These are phyloP conservation scores for Protomyces inundatus DNA, from an alignment of 1,139 yeast genomes.

Conservation along the genomic window DNA sequence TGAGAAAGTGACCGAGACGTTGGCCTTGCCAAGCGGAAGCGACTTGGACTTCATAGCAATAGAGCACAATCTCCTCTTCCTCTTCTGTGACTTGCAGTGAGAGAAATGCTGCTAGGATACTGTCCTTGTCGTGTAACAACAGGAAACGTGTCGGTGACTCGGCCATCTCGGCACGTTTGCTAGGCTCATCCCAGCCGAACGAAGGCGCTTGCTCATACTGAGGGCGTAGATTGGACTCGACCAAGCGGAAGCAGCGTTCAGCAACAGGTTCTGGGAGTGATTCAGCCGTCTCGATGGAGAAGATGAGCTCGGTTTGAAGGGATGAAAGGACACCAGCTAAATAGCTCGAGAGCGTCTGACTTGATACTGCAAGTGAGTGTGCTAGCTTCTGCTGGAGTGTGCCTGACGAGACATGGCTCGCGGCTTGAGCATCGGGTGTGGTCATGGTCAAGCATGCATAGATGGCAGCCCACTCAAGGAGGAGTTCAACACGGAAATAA, in stretches of 20 bases:
- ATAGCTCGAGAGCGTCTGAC: too few species aligned
- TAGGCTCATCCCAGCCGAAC: neutral
- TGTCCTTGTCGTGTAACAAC: conserved; percentile 18
- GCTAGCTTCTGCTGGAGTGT: too few species aligned
- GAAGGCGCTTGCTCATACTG: neutral
- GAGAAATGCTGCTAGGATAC: conserved; percentile 29
- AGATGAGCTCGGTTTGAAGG: neutral
- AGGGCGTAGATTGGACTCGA: neutral
- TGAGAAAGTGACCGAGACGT: conserved; percentile 29
- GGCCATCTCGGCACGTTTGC: neutral
- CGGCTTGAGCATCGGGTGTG: too few species aligned
- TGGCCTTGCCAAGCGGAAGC: conserved; percentile 9
- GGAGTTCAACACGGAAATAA: too few species aligned
- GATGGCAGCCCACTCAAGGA: too few species aligned
- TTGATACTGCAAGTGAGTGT: too few species aligned
- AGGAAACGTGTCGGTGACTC: neutral
- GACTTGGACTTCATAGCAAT: conserved; percentile 32
- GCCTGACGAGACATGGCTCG: too few species aligned
- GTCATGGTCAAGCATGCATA: too few species aligned
- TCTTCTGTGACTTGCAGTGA: conserved; percentile 17
- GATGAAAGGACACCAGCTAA: neutral
- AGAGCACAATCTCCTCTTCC: neutral
- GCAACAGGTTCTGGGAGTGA: neutral
- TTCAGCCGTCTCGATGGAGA: neutral
- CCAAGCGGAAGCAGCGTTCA: neutral